These are phyloP conservation scores for Yueomyces sinensis DNA, from an alignment of 805 yeast genomes.

Conservation along the genomic window DNA sequence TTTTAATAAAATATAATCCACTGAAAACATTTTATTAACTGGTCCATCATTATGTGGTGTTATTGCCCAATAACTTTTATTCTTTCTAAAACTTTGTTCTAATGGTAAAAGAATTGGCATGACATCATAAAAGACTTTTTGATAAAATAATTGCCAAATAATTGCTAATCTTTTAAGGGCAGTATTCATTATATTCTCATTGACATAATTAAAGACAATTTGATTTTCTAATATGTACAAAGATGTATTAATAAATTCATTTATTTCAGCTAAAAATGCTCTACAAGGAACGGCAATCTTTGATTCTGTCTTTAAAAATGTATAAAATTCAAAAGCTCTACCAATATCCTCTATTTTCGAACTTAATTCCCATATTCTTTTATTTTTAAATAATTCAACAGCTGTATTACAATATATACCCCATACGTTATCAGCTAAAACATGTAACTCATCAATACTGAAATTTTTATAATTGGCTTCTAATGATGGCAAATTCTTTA, in stretches of 20 bases:
- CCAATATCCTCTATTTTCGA: conserved; percentile 21
- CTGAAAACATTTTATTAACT: conserved; percentile 15
- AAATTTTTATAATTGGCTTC: conserved; percentile 21
- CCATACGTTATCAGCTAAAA: conserved; percentile 21
- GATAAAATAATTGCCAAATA: conserved; percentile 46
- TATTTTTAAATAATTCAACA: conserved; percentile 18
- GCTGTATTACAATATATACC: conserved; percentile 19
- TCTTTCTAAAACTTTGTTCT: conserved; percentile 15
- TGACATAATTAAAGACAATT: conserved; percentile 21
- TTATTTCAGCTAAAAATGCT: conserved; percentile 17
- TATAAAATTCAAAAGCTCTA: conserved; percentile 16
- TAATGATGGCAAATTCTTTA: conserved; percentile 20
- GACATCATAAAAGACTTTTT: conserved; percentile 41
- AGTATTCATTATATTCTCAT: conserved; percentile 24
- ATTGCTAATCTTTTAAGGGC: conserved; percentile 26
- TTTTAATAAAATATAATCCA: conserved; percentile 29
- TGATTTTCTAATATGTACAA: conserved; percentile 29
- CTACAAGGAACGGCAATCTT: conserved; percentile 13
- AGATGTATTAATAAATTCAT: conserved; percentile 21
- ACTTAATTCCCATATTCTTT: conserved; percentile 21
- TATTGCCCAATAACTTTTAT: conserved; percentile 21
- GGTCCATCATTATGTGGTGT: conserved; percentile 4
- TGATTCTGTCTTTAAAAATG: conserved; percentile 15
- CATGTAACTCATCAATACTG: conserved; percentile 17
- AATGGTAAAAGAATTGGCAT: conserved; percentile 52